These are phyloP conservation scores for Lepidium campestre DNA, from an alignment of 441 rosid genomes.

Conservation along the genomic window DNA sequence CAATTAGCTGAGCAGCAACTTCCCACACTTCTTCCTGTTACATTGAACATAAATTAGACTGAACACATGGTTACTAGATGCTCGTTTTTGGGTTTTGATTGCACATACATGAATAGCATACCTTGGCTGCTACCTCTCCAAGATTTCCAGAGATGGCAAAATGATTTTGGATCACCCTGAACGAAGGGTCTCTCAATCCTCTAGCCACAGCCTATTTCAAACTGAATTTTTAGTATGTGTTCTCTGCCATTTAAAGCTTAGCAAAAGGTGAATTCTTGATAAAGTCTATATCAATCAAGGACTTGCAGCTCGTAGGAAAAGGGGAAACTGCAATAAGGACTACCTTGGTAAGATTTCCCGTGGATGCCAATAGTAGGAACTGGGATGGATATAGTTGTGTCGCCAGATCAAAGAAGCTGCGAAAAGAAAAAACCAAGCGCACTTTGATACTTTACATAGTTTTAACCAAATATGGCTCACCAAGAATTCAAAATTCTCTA, in stretches of 20 bases:
- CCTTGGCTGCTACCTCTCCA: constrained; percentile 98
- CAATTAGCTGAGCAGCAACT: constrained; percentile 90
- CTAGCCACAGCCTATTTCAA: constrained; percentile 82
- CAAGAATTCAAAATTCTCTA: constrained; percentile 3
- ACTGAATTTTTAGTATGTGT: not conserved
- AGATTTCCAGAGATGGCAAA: constrained; percentile 84
- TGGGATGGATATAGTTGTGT: constrained; percentile 90
- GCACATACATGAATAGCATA: constrained; percentile 21
- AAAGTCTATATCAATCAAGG: not conserved
- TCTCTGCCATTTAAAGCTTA: not conserved
- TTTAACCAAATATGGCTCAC: constrained; percentile 4
- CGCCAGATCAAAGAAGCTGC: constrained; percentile 86
- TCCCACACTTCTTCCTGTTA: constrained; percentile 99
- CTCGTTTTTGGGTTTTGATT: not conserved
- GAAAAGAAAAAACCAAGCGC: constrained; percentile 4
- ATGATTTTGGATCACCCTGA: constrained; percentile 88
- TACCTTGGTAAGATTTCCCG: constrained; percentile 96
- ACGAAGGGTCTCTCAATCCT: constrained; percentile 95
- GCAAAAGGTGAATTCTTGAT: not conserved
- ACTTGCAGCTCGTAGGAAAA: not conserved
- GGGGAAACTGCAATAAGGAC: not conserved
- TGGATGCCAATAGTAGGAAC: constrained; percentile 86
- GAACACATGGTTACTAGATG: too few species aligned
- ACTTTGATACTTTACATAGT: not conserved
- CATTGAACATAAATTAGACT: constrained; percentile 13